Base-by-base conservation (phyloP, 2,329 filamentous ascomycete genomes). In the Penicillium oxalicum region DNA sequence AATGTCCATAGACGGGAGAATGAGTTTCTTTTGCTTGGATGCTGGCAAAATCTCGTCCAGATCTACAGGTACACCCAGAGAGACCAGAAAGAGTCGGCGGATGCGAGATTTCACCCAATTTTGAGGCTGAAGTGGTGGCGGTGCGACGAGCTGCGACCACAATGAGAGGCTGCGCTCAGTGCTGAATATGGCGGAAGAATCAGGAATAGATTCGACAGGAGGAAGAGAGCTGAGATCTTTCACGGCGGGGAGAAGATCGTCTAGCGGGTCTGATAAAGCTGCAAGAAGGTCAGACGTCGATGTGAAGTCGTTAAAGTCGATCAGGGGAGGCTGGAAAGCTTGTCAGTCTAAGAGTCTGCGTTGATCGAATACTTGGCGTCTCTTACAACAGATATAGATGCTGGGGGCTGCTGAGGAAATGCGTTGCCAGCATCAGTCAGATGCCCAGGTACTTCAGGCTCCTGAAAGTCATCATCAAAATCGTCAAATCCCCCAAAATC, bases 71-170 rank as follows among this genome's bases (percentile, higher is more conserved):
- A 98, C 93, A 13, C 93, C 93, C 0, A 98, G 81, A 1, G 91
- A 96, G 46, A 98, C 91, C 37, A 98, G 82, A 67, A 98, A 98
- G 26, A 98, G 81, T 27, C 93, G 87, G 45, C 93, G 84, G 60
- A 95, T 98, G 44, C 91, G 88, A 45, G 90, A 95, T 55, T 93
- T 88, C 50, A 96, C 94, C 93, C 93, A 98, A 69, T 98, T 93
- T 0, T 93, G 91, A 5, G 93, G 93, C 62, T 95, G 90, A 34
- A 98, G 81, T 2, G 93, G 91, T 2, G 93, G 93, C 18, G 93
- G 91, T 2, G 91, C 91, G 28, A 96, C 89, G 4, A 98, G 82
- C 73, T 98, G 93, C 36, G 91, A 90, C 93, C 93, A 98, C 32
- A 98, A 77, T 0, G 93, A 96, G 48, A 88, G 84, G 52, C 88